Conservation (phyloP, 208 protist genomes). For the Trypanosoma platydactyli region DNA sequence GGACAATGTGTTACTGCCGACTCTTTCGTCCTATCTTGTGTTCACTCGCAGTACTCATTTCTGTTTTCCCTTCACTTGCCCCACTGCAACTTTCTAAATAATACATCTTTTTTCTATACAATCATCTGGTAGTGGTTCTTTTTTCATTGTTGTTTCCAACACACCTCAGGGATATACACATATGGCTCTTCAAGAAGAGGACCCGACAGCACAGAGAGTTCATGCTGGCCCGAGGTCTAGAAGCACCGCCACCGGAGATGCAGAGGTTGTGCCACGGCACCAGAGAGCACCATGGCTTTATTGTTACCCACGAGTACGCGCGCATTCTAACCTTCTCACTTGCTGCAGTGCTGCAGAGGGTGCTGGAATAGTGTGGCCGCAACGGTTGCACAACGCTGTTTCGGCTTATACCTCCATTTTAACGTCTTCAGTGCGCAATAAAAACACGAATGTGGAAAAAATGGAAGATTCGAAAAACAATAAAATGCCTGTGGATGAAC, state of each 20-base stretch:
- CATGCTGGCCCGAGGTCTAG: neutral
- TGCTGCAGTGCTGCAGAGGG: slow-evolving; percentile 8
- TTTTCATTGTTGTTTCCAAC: neutral
- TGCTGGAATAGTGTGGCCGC: neutral
- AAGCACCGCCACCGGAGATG: neutral
- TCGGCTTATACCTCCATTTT: neutral
- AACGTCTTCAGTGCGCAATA: neutral
- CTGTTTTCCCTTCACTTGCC: neutral
- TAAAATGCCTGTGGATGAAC: neutral
- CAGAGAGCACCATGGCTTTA: slow-evolving; percentile 7
- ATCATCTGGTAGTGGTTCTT: too few relatives aligned
- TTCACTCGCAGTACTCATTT: neutral
- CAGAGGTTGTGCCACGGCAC: neutral
- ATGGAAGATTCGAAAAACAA: neutral
- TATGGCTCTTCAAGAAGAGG: neutral
- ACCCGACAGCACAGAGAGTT: neutral
- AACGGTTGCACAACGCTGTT: neutral
- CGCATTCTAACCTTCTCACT: slow-evolving; percentile 8
- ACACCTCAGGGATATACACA: too few relatives aligned
- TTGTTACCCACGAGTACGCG: slow-evolving; percentile 17
- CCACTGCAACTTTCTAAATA: neutral
- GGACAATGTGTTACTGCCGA: neutral
- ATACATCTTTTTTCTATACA: neutral
- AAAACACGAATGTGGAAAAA: neutral
- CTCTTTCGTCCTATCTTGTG: slow-evolving; percentile 1